These are phyloP conservation scores for Macrophomina pseudophaseolina DNA, from an alignment of 2,329 filamentous ascomycete species.

Conservation along the genomic window DNA sequence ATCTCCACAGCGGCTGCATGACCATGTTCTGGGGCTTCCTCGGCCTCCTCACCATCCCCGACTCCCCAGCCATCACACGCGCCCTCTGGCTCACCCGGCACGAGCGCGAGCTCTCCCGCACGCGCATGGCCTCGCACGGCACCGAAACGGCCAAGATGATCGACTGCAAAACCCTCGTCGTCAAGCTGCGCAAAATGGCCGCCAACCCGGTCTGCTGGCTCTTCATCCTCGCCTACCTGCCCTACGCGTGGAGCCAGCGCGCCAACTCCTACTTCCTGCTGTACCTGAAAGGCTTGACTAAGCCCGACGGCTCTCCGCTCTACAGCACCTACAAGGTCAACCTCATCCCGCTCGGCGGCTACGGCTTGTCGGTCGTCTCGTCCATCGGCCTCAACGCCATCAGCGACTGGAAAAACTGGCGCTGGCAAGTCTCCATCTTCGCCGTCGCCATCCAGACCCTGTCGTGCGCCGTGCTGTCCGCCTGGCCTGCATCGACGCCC, in stretches of 20 bases:
- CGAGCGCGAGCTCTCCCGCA: slow-evolving; percentile 1
- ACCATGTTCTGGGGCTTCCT: slow-evolving; percentile 29
- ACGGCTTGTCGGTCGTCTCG: slow-evolving; percentile 26
- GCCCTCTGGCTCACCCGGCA: slow-evolving; percentile 27
- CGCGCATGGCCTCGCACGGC: slow-evolving; percentile 9
- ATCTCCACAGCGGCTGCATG: slow-evolving; percentile 16
- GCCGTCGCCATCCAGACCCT: slow-evolving; percentile 15
- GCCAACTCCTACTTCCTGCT: slow-evolving; percentile 29
- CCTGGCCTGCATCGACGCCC: slow-evolving; percentile 23
- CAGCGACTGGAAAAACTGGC: slow-evolving; percentile 28
- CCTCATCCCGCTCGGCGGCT: slow-evolving; percentile 29
- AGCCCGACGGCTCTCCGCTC: slow-evolving; percentile 22
- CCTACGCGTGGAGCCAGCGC: slow-evolving; percentile 29
- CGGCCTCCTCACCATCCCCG: slow-evolving; percentile 27
- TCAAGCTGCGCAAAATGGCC: slow-evolving; percentile 24
- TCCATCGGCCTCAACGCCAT: slow-evolving; percentile 28
- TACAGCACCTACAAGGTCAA: slow-evolving; percentile 30
- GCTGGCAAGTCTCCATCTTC: slow-evolving; percentile 28
- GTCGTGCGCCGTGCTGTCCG: slow-evolving; percentile 25
- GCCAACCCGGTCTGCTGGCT: slow-evolving; percentile 28
- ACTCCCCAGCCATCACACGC: slow-evolving; percentile 29
- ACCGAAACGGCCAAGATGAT: slow-evolving; percentile 26
- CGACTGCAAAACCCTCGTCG: slow-evolving; percentile 12
- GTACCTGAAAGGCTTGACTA: slow-evolving; percentile 28
- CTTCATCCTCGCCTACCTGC: slow-evolving; percentile 27